Evolutionary conservation across 2,329 filamentous ascomycete species (phyloP), one percentile per base, ranked within the genome.

Genomic region (Chlorencoelia australis): DNA sequence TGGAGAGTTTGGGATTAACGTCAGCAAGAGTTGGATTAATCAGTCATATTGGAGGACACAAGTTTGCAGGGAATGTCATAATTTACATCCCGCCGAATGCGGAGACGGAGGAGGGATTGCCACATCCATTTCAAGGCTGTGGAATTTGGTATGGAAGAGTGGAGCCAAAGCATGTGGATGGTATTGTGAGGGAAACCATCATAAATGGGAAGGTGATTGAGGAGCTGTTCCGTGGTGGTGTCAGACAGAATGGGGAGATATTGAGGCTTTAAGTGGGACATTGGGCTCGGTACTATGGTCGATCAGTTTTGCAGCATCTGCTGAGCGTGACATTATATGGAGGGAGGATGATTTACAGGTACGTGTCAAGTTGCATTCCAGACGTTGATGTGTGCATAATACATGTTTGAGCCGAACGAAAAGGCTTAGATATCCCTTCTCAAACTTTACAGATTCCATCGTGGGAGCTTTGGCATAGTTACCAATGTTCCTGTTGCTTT

Each of bases 61-160:
- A 87, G 56, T 89, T 80, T 55, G 85, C 85, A 0, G 85, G 85
- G 2, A 93, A 93, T 56, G 73, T 89, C 22, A 86, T 91, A 31
- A 60, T 91, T 1, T 91, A 91, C 51, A 56, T 91, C 4, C 84
- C 85, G 4, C 79, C 77, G 0, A 53, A 52, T 0, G 41, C 65
- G 43, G 64, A 54, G 42, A 57, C 54, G 3, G 48, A 40, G 19
- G 61, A 59, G 4, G 68, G 65, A 4, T 46, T 59, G 43, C 43
- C 48, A 7, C 75, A 83, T 54, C 67, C 73, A 4, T 58, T 88
- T 33, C 74, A 72, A 1, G 82, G 83, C 0, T 73, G 73, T 50
- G 83, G 83, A 1, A 71, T 91, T 3, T 91, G 84, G 84, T 91
- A 91, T 56, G 84, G 84, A 0, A 64, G 84, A 26, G 79, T 91